phyloP scores from a whole-genome alignment of 306 rosid genomes.

The Rubus parviflorus region DNA sequence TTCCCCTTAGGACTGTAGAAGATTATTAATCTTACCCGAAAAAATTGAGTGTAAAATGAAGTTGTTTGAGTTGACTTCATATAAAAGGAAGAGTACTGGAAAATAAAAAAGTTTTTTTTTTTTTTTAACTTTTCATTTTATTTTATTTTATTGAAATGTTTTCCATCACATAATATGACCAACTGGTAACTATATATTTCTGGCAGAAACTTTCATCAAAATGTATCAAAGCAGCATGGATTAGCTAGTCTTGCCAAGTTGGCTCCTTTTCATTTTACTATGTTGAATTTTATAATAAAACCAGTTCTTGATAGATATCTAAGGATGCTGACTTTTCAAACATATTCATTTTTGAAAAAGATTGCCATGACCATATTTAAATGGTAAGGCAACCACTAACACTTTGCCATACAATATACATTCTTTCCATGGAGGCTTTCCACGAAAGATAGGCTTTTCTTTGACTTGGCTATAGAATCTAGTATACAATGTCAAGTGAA shows the following conservation, averaged over 20 bases:
- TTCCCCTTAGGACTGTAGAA: not conserved
- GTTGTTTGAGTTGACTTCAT: not conserved
- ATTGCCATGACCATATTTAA: not conserved
- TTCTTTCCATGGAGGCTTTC: not conserved
- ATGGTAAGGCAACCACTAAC: not conserved
- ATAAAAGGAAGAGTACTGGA: not conserved
- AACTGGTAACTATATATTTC: not conserved
- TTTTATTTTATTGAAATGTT: not conserved
- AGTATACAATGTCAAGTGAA: not conserved
- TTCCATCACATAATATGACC: not conserved
- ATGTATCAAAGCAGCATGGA: not conserved
- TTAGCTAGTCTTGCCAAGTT: not conserved
- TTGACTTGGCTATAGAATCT: not conserved
- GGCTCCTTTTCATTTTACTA: not conserved
- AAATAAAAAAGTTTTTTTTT: too few species aligned
- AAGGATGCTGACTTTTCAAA: not conserved
- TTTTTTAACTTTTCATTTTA: not conserved
- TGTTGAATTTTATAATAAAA: not conserved
- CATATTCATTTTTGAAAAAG: not conserved
- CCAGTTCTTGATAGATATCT: not conserved
- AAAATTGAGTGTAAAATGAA: not conserved
- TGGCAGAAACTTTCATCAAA: not conserved
- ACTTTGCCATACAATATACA: not conserved
- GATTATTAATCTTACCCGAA: not conserved
- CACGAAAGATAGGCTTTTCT: not conserved